Evolutionary conservation across 1,284 basidiomycete genomes (phyloP), one percentile per base, ranked within the genome.

Genomic region (Taiwanofungus camphoratus): DNA sequence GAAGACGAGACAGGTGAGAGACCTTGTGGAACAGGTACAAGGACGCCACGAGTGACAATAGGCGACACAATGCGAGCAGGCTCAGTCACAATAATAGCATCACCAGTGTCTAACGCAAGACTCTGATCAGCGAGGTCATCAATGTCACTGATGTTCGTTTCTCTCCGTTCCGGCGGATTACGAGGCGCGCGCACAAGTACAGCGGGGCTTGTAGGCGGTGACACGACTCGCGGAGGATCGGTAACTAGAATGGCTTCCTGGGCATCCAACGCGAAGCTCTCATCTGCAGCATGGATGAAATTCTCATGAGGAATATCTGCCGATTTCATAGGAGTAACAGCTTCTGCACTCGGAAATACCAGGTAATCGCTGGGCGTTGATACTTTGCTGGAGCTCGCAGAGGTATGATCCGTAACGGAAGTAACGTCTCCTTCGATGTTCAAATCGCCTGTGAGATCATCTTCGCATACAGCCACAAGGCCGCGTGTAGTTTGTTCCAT

Each of bases 21-120:
- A 5, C 37, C 16, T 12, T n/a, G 22, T 8, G 44, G 49, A 13
- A 45, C 46, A 13, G 52, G 49, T 3, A 45, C 33, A 4, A 55
- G 44, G n/a, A 46, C 39, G 11, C 41, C 52, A n/a, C 52, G 52
- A 4, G 50, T 46, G n/a, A 51, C 32, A 6, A 48, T 41, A 2
- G 56, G 51, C 1, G 58, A 50, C 5, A 52, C 41, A 16, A 51
- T 37, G 11, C 51, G 46, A 4, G 49, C 43, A 11, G 52, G 53
- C 13, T 53, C 54, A 5, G 51, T 45, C 8, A 59, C 45, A 20
- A 58, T 55, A 12, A 55, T 40, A 18, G 52, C 50, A 5, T 55
- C 53, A 5, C 41, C 32, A 3, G 47, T 41, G 21, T 51, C 52
- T 8, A 53, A 42, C 13, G 51, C 52, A 16, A 44, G 41, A 15